phyloP scores from a whole-genome alignment of 2,329 filamentous ascomycete species.

The Cryphonectria nitschkei region DNA sequence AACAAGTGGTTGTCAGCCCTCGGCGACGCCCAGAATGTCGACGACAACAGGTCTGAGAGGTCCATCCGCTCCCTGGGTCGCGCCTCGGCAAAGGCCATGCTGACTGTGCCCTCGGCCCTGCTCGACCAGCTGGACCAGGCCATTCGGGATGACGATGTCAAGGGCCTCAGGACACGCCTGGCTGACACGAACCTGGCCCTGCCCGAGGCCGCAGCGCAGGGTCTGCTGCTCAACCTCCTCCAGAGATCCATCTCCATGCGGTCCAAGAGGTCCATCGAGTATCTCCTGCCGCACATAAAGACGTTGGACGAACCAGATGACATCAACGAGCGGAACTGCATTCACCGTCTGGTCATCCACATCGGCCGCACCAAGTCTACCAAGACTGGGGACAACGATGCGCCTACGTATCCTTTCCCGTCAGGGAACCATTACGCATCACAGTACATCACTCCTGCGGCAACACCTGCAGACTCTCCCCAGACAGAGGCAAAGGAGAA shows the following conservation, averaged over 20 bases:
- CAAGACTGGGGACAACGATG: slow-evolving; percentile 50
- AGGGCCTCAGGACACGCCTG: slow-evolving; percentile 59
- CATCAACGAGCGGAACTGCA: slow-evolving; percentile 90
- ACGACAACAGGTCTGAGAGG: slow-evolving; percentile 75
- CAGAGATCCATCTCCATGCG: slow-evolving; percentile 75
- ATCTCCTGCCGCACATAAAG: slow-evolving; percentile 69
- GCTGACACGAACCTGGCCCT: slow-evolving; percentile 59
- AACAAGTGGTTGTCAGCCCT: slow-evolving; percentile 91
- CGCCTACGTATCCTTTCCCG: slow-evolving; percentile 54
- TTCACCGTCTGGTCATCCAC: slow-evolving; percentile 89
- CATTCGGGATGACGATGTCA: slow-evolving; percentile 69
- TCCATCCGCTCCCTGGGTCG: slow-evolving; percentile 78
- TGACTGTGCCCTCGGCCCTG: slow-evolving; percentile 70
- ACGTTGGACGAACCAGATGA: slow-evolving; percentile 85
- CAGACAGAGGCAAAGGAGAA: slow-evolving; percentile 62
- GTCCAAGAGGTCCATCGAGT: slow-evolving; percentile 70
- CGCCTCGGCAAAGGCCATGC: slow-evolving; percentile 73
- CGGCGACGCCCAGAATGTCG: slow-evolving; percentile 74
- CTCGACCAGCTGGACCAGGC: slow-evolving; percentile 75
- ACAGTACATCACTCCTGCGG: slow-evolving; percentile 79
- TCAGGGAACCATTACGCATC: slow-evolving; percentile 60
- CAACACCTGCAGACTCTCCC: slow-evolving; percentile 66
- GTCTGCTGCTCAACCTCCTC: slow-evolving; percentile 76
- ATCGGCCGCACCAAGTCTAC: slow-evolving; percentile 75
- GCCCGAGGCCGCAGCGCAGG: slow-evolving; percentile 60